Percentiles rank a stretch among this genome's conserved stretches.
Conservation (phyloP, 768 basidiomycete species). For the Chiua virens region DNA sequence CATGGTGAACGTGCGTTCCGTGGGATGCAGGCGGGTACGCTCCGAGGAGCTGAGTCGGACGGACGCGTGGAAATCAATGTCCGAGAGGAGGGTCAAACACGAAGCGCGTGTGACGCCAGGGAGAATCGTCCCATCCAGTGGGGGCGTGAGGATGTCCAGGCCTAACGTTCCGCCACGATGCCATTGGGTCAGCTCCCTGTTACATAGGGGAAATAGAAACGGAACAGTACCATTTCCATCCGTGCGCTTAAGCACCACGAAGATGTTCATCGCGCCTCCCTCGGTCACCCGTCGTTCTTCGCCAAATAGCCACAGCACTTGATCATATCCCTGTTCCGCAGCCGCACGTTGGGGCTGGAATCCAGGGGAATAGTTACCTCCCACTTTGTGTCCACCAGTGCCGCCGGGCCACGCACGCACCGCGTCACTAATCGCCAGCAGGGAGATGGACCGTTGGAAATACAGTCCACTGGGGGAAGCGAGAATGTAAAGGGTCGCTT, state of each 20-base stretch:
- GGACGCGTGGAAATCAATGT: conserved; percentile 47
- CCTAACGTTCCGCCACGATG: conserved; percentile 35
- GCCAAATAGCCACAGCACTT: conserved; percentile 78
- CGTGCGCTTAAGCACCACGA: conserved; percentile 58
- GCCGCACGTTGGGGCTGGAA: conserved; percentile 69
- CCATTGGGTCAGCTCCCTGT: not conserved
- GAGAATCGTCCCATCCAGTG: conserved; percentile 88
- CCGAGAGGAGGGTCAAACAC: conserved; percentile 66
- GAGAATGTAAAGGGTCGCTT: conserved; percentile 86
- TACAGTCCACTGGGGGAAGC: conserved; percentile 58
- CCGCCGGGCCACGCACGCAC: conserved; percentile 86
- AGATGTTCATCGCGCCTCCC: conserved; percentile 82
- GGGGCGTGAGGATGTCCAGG: conserved; percentile 85
- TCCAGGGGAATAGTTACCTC: conserved; percentile 61
- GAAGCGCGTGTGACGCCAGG: conserved; percentile 92
- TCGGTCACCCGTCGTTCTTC: conserved; percentile 54
- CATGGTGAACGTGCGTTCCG: conserved; percentile 65
- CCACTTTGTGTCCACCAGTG: conserved; percentile 61
- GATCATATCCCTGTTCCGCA: conserved; percentile 65
- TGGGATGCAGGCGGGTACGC: conserved; percentile 37
- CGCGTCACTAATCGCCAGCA: conserved; percentile 66
- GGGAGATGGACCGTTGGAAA: conserved; percentile 52
- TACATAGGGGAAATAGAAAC: not conserved
- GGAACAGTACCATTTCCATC: conserved; percentile 47
- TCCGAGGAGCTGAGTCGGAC: conserved; percentile 1